Evolutionary conservation across 441 rosid species (phyloP), one percentile per base, ranked within the genome.

Genomic region (Pelargonium myrrhifolium): DNA sequence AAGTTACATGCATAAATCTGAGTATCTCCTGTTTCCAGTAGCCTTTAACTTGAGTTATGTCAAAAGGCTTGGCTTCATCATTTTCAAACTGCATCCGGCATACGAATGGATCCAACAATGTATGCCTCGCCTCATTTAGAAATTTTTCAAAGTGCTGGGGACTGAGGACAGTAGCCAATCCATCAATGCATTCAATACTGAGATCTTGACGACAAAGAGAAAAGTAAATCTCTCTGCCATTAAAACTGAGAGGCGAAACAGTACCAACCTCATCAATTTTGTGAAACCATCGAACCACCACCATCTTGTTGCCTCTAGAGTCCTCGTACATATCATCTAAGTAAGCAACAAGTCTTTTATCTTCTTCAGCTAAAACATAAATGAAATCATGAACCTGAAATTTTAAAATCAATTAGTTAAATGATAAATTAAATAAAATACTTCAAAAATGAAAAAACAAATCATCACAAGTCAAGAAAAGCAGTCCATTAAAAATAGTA

Each of bases 181-280:
- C 96, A 92, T 92, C 91, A 69, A 92, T 80, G 86, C 96, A 89
- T 75, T 92, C 94, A 37, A 92, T 74, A 75, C 76, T 84, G 79
- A 92, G 86, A 85, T 92, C 94, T 89, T 92, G 97, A 77, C 73
- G 89, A 83, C 85, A 84, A 72, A 77, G 85, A 83, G 97, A 87
- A 81, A 79, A 85, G 84, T 83, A 86, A 81, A 89, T 83, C 92
- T 92, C 97, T 79, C 85, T 81, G 83, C 81, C 90, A 80, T 76
- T 84, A 78, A 59, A 80, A 74, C 78, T 84, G 79, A 66, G 76
- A 66, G 92, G 75, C 71, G 81, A 83, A 79, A 68, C 77, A 82
- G 74, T 69, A 82, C 84, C 97, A 86, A 92, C 92, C 88, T 92
- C 97, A 68, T 86, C 96, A 83, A 84, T 84, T 81, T 83, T 85